Conservation (phyloP, 495 filamentous ascomycete genomes). For the Corynascus novoguineensis region DNA sequence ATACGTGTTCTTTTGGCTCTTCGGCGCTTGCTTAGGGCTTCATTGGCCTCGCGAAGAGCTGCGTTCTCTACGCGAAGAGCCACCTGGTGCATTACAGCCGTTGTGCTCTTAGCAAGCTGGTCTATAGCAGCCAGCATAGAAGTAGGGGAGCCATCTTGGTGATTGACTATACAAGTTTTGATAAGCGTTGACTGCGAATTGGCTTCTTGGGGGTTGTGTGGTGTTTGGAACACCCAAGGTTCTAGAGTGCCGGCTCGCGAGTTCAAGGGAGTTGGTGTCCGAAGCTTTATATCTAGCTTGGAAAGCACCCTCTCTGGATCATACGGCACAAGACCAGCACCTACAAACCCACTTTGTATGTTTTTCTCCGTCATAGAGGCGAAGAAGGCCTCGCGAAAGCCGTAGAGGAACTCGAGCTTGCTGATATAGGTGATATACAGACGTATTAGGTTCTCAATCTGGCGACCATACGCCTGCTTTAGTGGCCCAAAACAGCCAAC, state of each 20-base stretch:
- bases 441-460: constrained; percentile 1
- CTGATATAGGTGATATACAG: not conserved
- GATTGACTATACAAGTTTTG: constrained; percentile 8
- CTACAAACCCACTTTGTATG: not conserved
- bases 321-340: not conserved
- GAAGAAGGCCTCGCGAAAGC: not conserved
- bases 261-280: not conserved
- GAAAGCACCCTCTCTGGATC: not conserved
- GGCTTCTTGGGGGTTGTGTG: not conserved
- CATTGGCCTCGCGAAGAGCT: not conserved
- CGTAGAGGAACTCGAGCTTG: not conserved
- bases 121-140: constrained; percentile 5
- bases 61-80: too few species aligned
- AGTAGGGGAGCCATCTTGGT: constrained; percentile 9
- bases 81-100: constrained; percentile 9
- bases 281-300: not conserved
- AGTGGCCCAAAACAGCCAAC: not conserved
- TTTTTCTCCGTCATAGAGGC: constrained; percentile 4
- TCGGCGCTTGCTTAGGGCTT: too few species aligned
- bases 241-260: constrained; percentile 1
- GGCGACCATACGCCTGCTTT: not conserved
- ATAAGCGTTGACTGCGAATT: constrained; percentile 3
- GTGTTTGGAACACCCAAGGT: constrained; percentile 6
- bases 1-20: too few species aligned
- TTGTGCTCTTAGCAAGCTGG: constrained; percentile 7